Conservation (phyloP, 306 rosid genomes). For the Dryas octopetala region DNA sequence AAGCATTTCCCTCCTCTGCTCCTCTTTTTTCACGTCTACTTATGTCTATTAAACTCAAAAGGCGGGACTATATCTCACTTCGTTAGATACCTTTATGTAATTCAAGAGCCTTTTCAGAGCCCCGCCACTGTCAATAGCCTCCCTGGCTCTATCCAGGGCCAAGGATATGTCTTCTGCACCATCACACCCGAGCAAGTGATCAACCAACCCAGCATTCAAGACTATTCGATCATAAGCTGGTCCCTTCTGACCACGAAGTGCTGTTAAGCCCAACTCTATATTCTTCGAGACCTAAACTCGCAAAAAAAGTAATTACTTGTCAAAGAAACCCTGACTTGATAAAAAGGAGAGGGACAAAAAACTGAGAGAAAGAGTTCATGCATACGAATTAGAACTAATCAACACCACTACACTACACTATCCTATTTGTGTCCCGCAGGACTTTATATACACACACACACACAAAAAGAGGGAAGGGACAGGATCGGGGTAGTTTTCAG, state of each 20-base stretch:
- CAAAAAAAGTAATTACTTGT: conserved; percentile 19
- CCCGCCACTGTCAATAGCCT: conserved; percentile 87
- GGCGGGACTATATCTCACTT: conserved; percentile 27
- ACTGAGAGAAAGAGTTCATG: neutral
- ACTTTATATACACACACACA: neutral
- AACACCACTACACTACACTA: neutral
- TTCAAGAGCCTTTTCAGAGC: conserved; percentile 76
- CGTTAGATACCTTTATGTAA: conserved; percentile 73
- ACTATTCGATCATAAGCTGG: conserved; percentile 91
- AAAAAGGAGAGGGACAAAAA: conserved; percentile 3
- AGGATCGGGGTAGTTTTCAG: neutral
- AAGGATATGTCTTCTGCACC: conserved; percentile 76
- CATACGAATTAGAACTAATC: neutral
- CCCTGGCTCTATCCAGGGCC: conserved; percentile 87
- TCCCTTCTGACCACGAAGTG: conserved; percentile 81
- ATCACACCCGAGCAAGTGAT: conserved; percentile 89
- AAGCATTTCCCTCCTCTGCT: conserved; percentile 4
- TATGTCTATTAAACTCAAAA: neutral
- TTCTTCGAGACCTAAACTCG: conserved; percentile 68
- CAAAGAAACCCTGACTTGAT: conserved; percentile 5
- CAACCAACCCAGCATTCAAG: conserved; percentile 88
- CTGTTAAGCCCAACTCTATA: conserved; percentile 84
- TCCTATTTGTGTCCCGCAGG: neutral
- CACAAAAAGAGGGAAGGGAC: neutral
- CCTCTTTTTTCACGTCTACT: neutral